These are phyloP conservation scores for Ceratocystis lukuohia DNA, from an alignment of 2,329 filamentous ascomycete species.

Conservation along the genomic window DNA sequence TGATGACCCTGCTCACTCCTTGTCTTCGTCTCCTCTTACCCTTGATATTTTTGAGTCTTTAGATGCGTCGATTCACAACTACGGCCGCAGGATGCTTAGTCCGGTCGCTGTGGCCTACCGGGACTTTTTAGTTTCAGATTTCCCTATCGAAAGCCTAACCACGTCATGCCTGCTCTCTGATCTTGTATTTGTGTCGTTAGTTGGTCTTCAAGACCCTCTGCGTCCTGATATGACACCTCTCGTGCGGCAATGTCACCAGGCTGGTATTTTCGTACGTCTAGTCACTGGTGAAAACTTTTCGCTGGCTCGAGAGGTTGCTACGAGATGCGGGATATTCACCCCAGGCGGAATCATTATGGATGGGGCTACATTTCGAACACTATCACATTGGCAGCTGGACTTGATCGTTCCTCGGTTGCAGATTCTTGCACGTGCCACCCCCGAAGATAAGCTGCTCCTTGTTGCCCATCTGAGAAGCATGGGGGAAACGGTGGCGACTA, in stretches of 20 bases:
- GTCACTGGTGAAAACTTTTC: constrained; percentile 39
- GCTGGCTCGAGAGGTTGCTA: constrained; percentile 33
- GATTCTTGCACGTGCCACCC: constrained; percentile 54
- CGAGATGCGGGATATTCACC: constrained; percentile 44
- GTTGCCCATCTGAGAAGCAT: constrained; percentile 51
- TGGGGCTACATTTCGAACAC: constrained; percentile 42
- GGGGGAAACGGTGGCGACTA: constrained; percentile 53
- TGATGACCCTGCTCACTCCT: constrained; percentile 31
- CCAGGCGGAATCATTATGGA: constrained; percentile 46
- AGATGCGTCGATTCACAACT: constrained; percentile 31
- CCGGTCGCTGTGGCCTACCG: constrained; percentile 54
- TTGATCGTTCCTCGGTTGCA: constrained; percentile 48
- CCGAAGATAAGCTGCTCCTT: constrained; percentile 54
- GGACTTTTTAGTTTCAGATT: constrained; percentile 40
- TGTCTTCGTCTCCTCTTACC: constrained; percentile 24
- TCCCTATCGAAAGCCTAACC: constrained; percentile 29
- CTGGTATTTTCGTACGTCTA: constrained; percentile 54
- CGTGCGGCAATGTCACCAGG: constrained; percentile 47
- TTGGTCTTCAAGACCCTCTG: constrained; percentile 58
- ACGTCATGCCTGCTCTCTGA: constrained; percentile 21
- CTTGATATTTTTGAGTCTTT: constrained; percentile 27
- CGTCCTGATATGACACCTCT: constrained; percentile 48
- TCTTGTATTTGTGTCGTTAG: constrained; percentile 32
- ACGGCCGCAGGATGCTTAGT: constrained; percentile 53
- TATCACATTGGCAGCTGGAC: constrained; percentile 35